Percentiles rank a stretch among this genome's conserved stretches.
These are phyloP conservation scores for Botrytis byssoidea DNA, from an alignment of 2,329 filamentous ascomycete genomes.

Conservation along the genomic window DNA sequence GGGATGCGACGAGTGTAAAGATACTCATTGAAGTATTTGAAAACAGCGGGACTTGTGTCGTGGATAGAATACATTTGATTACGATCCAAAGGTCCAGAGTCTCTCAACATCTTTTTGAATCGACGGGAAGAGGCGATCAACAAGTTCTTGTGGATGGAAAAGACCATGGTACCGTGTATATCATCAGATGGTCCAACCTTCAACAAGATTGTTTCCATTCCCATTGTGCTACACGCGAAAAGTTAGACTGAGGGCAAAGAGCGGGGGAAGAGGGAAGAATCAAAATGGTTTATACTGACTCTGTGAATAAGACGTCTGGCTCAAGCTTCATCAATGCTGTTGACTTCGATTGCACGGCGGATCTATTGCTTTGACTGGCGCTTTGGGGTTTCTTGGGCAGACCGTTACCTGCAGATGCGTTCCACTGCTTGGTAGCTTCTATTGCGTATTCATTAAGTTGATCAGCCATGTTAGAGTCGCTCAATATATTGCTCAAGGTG, in stretches of 20 bases:
- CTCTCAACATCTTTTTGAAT: slow-evolving; percentile 1
- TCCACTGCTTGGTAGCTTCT: not conserved
- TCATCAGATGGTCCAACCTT: not conserved
- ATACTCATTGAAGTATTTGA: slow-evolving; percentile 30
- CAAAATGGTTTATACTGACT: not conserved
- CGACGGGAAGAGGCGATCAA: not conserved
- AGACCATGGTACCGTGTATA: not conserved
- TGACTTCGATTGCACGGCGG: not conserved
- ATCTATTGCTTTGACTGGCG: not conserved
- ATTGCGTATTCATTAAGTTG: not conserved
- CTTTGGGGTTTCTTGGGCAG: not conserved
- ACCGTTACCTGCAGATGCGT: too few relatives aligned
- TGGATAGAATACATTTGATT: not conserved
- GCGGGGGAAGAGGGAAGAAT: rapidly evolving
- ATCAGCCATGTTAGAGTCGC: not conserved
- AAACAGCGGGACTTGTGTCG: slow-evolving; percentile 11
- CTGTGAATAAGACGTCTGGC: slow-evolving; percentile 6
- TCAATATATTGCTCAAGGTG: not conserved
- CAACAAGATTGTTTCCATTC: slow-evolving; percentile 3
- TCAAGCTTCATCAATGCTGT: not conserved
- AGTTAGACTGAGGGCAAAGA: not conserved
- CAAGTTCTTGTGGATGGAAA: slow-evolving; percentile 15
- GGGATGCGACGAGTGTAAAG: slow-evolving; percentile 28
- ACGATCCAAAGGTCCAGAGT: not conserved
- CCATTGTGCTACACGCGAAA: not conserved